Base-by-base conservation (phyloP, 768 basidiomycete species). In the Leucosporidium yakuticum region DNA sequence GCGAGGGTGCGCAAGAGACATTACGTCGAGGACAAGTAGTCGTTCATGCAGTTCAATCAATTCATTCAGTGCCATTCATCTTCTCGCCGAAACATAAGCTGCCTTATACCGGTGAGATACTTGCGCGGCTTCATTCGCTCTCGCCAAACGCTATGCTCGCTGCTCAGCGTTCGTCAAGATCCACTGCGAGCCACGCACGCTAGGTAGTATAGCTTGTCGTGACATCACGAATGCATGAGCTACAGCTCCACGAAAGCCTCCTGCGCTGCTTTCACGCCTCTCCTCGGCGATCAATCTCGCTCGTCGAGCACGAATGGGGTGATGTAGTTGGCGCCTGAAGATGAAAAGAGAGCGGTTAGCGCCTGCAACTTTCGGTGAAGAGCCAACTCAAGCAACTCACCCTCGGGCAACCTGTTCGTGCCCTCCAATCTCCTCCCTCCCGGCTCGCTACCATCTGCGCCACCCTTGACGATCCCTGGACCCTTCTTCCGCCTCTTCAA, bases 1-100 rank as follows among this genome's bases (percentile, higher is more conserved):
- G 89, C 90, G 77, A 82, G 85, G 64, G 84, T 96, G 27, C 86
- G 97, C 66, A 80, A 80, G 59, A 78, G 83, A 73, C 87, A 88
- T 77, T 85, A 86, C 72, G 39, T 15, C 39, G 39, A 44, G 14
- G 39, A 8, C 14, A 44, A 44, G 14, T 73, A 74, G 55, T 81
- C 70, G 19, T 20, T 36, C 11, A 67, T 36, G 57, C 36, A 60
- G 36, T 29, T 6, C 7, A 9, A 11, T 12, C 7, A 34, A 53
- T 53, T 48, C 50, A 53, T 53, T 48, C 50, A n/a, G 25, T 15
- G 12, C 14, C 49, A 25, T 7, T 31, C 39, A 4, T 19, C n/a
- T 4, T 31, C 49, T 19, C 17, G 34, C 47, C 62, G n/a, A 27
- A 55, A 12, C 53, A 51, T 31, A 51, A 31, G 20, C 48, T 32